Base-by-base conservation (phyloP, 2,329 filamentous ascomycete species). In the Alternaria sp. region DNA sequence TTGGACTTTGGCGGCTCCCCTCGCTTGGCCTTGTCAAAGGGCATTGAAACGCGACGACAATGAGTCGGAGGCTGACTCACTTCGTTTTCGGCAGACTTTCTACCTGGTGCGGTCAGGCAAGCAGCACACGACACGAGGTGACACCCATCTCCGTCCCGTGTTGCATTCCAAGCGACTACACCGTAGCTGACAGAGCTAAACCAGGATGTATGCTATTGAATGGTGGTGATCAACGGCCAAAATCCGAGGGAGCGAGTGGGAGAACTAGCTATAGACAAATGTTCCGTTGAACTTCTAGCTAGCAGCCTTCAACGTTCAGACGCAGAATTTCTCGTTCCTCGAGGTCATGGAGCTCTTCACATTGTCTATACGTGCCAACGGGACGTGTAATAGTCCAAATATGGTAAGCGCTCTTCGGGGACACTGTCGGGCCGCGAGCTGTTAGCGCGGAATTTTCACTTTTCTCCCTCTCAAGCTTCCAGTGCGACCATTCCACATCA, bases 381-480 rank as follows among this genome's bases (percentile, higher is more conserved):
- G 41, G 28, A 21, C 30, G 50, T n/a, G 45, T n/a, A n/a, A 43
- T 45, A 54, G 26, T 46, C 55, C 15, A 11, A 45, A 58, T 18
- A 44, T 30, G 41, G 62, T 25, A 60, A 60, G 55, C 44, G 55
- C 28, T 28, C 12, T 23, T 43, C 63, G 63, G 63, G 30, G 37
- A 33, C 25, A 56, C 55, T 21, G 44, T 65, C 60, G 63, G 63
- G 46, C 63, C 63, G 63, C 3, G 23, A 7, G 12, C 18, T 21
- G 14, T 55, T 63, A 59, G 63, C 63, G 60, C 45, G 12, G 8
- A 54, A 25, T 43, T 44, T 30, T 62, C 10, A 45, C 33, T 64
- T 64, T 62, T 64, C 54, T 64, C 58, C 47, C 44, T 61, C 44
- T n/a, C 30, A 26, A 50, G 55, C 41, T 45, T 58, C 20, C 5